Evolutionary conservation across 192 early-diverging fungal genomes (phyloP), one percentile per base, ranked within the genome.

Genomic region (Allomyces macrogynus): DNA sequence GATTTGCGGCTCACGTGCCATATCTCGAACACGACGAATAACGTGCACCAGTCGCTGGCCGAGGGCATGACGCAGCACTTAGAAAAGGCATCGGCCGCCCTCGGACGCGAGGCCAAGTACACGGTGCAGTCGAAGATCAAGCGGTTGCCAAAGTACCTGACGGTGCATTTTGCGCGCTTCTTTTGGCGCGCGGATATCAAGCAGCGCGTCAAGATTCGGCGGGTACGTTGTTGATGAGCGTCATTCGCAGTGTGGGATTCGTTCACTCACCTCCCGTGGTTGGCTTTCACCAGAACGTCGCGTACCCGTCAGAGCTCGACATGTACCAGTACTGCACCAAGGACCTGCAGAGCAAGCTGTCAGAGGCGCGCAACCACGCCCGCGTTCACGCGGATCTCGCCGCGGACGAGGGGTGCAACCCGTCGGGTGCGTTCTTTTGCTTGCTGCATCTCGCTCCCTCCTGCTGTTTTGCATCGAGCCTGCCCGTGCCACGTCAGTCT

Each of bases 251-350:
- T 8, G 3, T 0, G 32, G 7, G 7, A 40, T 7, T 8, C 7
- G 32, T 40, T 40, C 8, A 7, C 32, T 40, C 32, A 40, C 32
- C 43, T 20, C 9, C 1, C 26, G 11, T 65, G 4, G 64, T 57
- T 23, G 60, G 7, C 62, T 23, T 25, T 0, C 1, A 16, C 10
- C 62, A 80, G 76, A 87, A 86, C 71, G 94, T 99, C 61, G 88
- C 91, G 71, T 97, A 92, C 70, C 94, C 95, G 18, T 78, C 93
- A 42, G 90, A 93, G 23, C 76, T 95, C 42, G 94, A 99, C 67
- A 85, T 84, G 10, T 77, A 85, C n/a, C 82, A 88, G 65, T 83
- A 90, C 63, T 93, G 91, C 69, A 92, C 91, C 14, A 68, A 82
- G 8, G 88, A 90, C 68, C 80, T 99, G 23, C 81, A 86, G 60